A percentile compares a stretch with the other conserved stretches of the same genome.
phyloP scores from a whole-genome alignment of 768 basidiomycete genomes.

The Mycena indigotica region DNA sequence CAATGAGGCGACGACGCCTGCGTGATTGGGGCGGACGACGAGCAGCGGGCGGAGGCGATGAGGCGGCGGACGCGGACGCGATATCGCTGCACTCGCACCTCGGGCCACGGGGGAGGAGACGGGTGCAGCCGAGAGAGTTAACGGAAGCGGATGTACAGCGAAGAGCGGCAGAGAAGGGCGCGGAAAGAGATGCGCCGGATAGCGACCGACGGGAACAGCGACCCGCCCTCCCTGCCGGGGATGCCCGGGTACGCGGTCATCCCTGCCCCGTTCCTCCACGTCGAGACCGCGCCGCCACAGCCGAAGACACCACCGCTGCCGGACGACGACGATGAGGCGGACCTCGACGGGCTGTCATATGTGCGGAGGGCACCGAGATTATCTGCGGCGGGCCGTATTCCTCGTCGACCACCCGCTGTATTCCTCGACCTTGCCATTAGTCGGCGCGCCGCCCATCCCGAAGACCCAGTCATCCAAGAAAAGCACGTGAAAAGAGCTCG shows the following conservation, averaged over 20 bases:
- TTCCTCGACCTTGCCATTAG: not conserved
- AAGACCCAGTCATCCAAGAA: not conserved
- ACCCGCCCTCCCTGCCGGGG: not conserved
- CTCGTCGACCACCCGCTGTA: not conserved
- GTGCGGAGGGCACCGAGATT: not conserved
- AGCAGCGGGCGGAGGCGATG: conserved; percentile 9
- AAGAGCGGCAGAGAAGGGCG: not conserved
- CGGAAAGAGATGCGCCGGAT: conserved; percentile 5
- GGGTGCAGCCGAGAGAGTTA: conserved; percentile 1
- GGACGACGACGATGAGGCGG: conserved; percentile 9
- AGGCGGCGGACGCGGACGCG: conserved; percentile 17
- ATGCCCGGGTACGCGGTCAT: too few relatives aligned
- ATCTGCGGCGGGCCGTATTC: not conserved
- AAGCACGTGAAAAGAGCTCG: not conserved
- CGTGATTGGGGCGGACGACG: too few relatives aligned
- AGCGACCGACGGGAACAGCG: too few relatives aligned
- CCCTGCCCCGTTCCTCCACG: conserved; percentile 1
- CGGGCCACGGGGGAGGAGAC: conserved; percentile 10
- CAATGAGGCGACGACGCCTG: too few relatives aligned
- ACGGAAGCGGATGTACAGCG: conserved; percentile 6
- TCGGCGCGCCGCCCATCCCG: not conserved
- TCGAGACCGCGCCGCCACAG: not conserved
- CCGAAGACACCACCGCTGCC: too few relatives aligned
- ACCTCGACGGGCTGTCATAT: conserved; percentile 4
- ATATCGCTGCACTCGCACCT: conserved; percentile 22